phyloP scores from a whole-genome alignment of 2,329 filamentous ascomycete species.

The Cryphonectria parasitica region DNA sequence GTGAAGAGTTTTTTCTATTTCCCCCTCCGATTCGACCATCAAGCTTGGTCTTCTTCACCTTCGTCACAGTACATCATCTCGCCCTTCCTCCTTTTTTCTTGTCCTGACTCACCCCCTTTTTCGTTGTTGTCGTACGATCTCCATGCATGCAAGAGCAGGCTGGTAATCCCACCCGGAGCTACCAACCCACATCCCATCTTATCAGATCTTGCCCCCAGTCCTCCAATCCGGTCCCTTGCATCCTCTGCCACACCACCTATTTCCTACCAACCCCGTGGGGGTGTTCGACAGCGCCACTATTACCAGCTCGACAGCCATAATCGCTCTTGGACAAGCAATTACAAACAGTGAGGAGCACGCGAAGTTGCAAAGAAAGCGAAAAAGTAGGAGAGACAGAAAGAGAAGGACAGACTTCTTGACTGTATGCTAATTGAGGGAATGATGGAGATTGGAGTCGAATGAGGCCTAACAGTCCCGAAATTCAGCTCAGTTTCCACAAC shows the following conservation, averaged over 20 bases:
- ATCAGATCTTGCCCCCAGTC: neutral
- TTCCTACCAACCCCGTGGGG: neutral
- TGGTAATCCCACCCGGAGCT: neutral
- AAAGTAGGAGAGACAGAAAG: neutral
- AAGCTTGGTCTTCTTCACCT: neutral
- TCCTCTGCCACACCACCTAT: neutral
- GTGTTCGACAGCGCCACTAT: neutral
- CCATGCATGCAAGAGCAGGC: neutral
- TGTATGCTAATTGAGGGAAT: neutral
- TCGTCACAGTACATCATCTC: conserved; percentile 13
- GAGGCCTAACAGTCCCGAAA: neutral
- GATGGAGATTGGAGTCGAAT: neutral
- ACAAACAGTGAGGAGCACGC: neutral
- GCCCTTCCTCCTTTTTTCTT: neutral
- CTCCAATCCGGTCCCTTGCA: conserved; percentile 2
- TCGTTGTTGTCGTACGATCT: conserved; percentile 3
- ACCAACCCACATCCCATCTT: conserved; percentile 7
- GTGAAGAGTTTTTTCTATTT: conserved; percentile 4
- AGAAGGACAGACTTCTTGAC: neutral
- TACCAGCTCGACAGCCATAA: neutral
- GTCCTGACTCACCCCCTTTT: neutral
- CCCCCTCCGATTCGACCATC: neutral
- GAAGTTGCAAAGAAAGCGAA: neutral
- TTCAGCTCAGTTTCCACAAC: neutral
- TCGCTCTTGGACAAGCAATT: neutral